Evolutionary conservation across 805 yeast genomes (phyloP), one percentile per base, ranked within the genome.

Genomic region (Spathaspora sp.): DNA sequence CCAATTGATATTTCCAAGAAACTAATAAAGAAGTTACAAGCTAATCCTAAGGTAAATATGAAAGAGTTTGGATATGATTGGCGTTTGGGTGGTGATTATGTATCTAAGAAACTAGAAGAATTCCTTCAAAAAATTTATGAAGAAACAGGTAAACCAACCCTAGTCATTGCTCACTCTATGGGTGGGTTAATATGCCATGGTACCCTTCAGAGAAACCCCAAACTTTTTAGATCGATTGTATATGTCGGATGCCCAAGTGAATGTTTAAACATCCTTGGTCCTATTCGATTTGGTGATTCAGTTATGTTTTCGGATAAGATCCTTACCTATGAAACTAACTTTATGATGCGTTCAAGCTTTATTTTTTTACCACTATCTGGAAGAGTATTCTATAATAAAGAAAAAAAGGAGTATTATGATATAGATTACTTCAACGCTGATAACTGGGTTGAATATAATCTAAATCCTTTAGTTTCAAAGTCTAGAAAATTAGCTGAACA

Each of bases 31-130:
- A 79, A 72, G 57, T 65, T 92, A 35, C 52, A 52, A 12, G 57
- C 72, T 7, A 85, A 83, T 58, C 85, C 87, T 1, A 81, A 80
- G 11, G 78, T 86, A 3, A 77, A 69, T 14, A 83, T 89, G 5
- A 80, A 81, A 50, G 85, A 86, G 51, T 92, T 85, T 68, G 96
- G 96, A n/a, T 92, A 91, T 66, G 97, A 92, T 70, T 92, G 97
- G 97, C 78, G 97, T 60, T 67, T 91, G 5, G 82, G 92, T 6
- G 76, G 82, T 2, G 87, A 82, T 42, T 64, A 83, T 4, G 69
- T 77, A 17, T 72, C 87, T 11, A 63, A 68, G 6, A 76, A 82
- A 54, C 69, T 92, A n/a, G 69, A 67, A 32, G 66, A 75, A n/a
- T 75, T 74, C 47, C 64, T 89, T 14, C 58, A 59, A 17, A 61